Percentiles rank a stretch among this genome's conserved stretches.
Evolutionary conservation across 768 basidiomycete species (phyloP).

Genomic region (Pulveroboletus sp.): DNA sequence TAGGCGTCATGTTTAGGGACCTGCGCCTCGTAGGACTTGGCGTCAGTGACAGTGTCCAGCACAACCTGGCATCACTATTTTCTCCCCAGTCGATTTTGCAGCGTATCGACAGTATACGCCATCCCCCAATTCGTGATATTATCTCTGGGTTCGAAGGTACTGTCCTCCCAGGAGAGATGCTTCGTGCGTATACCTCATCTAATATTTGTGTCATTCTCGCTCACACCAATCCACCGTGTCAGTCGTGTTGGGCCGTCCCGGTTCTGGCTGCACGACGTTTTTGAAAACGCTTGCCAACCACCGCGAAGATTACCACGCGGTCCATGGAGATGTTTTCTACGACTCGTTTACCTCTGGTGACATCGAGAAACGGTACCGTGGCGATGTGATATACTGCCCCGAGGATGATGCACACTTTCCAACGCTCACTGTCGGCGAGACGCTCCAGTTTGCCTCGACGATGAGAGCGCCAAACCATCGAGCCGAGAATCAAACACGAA

Average conservation of each 20-base stretch:
- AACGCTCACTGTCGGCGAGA: constrained; percentile 49
- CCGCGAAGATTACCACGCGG: constrained; percentile 37
- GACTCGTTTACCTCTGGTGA: constrained; percentile 44
- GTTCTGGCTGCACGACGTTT: constrained; percentile 53
- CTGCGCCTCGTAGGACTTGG: constrained; percentile 52
- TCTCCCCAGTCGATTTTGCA: constrained; percentile 40
- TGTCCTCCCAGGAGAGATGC: constrained; percentile 72
- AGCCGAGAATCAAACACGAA: constrained; percentile 15
- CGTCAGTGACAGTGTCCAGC: constrained; percentile 41
- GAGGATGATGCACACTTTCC: constrained; percentile 89
- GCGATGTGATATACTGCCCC: constrained; percentile 45
- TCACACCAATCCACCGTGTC: not conserved
- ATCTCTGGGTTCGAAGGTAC: constrained; percentile 63
- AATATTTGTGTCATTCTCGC: not conserved
- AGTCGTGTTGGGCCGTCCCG: constrained; percentile 86
- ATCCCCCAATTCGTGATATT: constrained; percentile 64
- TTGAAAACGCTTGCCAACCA: constrained; percentile 52
- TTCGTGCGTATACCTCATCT: constrained; percentile 47
- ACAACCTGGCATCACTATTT: constrained; percentile 52
- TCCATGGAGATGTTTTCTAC: constrained; percentile 43
- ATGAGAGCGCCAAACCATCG: constrained; percentile 43
- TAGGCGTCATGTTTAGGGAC: constrained; percentile 51
- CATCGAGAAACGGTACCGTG: constrained; percentile 45
- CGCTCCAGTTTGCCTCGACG: constrained; percentile 50
- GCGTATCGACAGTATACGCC: constrained; percentile 42